Percentiles rank a stretch among this genome's conserved stretches.
Evolutionary conservation across 257 asterid genomes (phyloP).

Genomic region (Prunella vulgaris): DNA sequence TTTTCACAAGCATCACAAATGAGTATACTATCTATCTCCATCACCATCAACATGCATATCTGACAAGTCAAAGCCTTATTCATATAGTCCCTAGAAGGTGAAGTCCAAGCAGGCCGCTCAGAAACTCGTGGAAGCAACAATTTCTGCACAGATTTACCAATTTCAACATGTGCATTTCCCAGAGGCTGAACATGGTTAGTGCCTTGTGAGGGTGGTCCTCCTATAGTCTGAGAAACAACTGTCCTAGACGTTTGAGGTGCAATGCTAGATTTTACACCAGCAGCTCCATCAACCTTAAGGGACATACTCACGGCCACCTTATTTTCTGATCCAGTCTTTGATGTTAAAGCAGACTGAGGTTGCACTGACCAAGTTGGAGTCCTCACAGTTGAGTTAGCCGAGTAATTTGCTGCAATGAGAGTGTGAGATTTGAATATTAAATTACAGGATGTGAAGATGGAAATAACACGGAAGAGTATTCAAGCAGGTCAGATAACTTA

Average conservation of each 20-base stretch:
- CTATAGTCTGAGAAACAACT: slow-evolving; percentile 43
- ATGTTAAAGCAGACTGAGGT: slow-evolving; percentile 46
- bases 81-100: slow-evolving; percentile 94
- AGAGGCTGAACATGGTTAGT: slow-evolving; percentile 33
- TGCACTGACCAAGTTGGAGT: slow-evolving; percentile 78
- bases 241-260: slow-evolving; percentile 51
- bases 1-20: slow-evolving; percentile 97
- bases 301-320: slow-evolving; percentile 48
- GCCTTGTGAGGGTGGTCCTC: slow-evolving; percentile 52
- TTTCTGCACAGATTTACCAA: slow-evolving; percentile 74
- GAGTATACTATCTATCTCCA: slow-evolving; percentile 67
- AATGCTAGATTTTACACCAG: slow-evolving; percentile 46
- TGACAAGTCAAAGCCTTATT: slow-evolving; percentile 73
- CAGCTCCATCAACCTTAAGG: slow-evolving; percentile 50
- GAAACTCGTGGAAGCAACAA: slow-evolving; percentile 48
- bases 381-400: slow-evolving; percentile 47
- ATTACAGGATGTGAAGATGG: slow-evolving; percentile 4
- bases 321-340: slow-evolving; percentile 44
- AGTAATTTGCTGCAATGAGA: slow-evolving; percentile 45
- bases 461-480: slow-evolving; percentile 7
- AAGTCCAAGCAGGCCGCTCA: slow-evolving; percentile 70
- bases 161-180: slow-evolving; percentile 67
- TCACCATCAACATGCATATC: slow-evolving; percentile 50
- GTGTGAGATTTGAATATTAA: slow-evolving; percentile 10
- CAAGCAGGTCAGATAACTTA: neutral